Evolutionary conservation across 257 asterid species (phyloP).

Genomic region (Solanum medicagineum): DNA sequence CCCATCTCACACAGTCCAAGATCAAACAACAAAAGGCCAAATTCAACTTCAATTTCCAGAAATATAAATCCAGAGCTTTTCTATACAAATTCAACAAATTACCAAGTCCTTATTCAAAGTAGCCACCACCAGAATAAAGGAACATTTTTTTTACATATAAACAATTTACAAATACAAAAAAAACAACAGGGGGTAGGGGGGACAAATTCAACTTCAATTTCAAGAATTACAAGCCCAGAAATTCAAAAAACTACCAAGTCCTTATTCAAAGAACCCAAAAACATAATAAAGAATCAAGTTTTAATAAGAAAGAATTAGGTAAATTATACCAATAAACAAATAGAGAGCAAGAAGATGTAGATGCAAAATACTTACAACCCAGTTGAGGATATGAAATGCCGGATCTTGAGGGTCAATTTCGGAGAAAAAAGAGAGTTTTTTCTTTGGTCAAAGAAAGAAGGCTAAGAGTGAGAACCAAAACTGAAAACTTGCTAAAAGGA

Average conservation of each 20-base stretch:
- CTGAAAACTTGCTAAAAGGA: not conserved
- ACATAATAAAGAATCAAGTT: not conserved
- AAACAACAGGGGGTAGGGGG: not conserved
- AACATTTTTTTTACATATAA: not conserved
- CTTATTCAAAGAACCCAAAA: not conserved
- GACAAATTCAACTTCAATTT: not conserved
- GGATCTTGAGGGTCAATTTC: not conserved
- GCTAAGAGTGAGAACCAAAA: not conserved
- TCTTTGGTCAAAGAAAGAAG: slow-evolving; percentile 1
- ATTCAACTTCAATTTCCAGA: not conserved
- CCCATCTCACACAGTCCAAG: not conserved
- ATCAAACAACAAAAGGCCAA: not conserved
- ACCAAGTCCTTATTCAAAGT: not conserved
- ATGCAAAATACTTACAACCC: not conserved
- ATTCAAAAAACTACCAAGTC: not conserved
- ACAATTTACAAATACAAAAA: not conserved
- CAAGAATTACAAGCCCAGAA: not conserved
- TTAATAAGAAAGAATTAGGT: not conserved
- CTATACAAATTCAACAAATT: not conserved
- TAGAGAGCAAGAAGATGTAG: not conserved
- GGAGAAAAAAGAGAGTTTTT: not conserved
- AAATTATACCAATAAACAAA: not conserved
- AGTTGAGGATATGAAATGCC: not conserved
- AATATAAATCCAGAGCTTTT: not conserved
- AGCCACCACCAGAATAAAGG: not conserved